Base-by-base conservation (phyloP, 129 eudicot species). In the Pulicaria dysenterica region DNA sequence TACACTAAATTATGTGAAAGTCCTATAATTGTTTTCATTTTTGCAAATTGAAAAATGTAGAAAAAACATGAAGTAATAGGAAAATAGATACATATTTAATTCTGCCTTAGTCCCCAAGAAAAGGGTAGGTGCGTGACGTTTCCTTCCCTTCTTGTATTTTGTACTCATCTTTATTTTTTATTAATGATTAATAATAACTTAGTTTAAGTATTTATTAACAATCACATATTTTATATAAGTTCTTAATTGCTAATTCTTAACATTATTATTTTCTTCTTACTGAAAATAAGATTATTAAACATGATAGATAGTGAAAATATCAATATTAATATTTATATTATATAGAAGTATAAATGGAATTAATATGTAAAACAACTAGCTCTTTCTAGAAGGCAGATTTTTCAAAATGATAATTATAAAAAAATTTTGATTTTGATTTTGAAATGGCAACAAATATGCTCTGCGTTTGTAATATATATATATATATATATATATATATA, bases 351-450 rank as follows among this genome's bases (percentile, higher is more conserved):
- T 19, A 31, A 7, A n/a, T 9, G 34, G 6, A 67, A 34, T 36
- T 47, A 13, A 14, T 13, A 19, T 64, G 51, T 31, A 59, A 59
- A 72, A 45, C 46, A 59, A 73, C 40, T 46, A 45, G 77, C 12
- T 40, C 49, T 34, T 58, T 73, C 77, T 48, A 73, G 69, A 73
- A 58, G 7, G 43, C 40, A 31, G 15, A 72, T 44, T 44, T 72
- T 58, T 44, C 43, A 19, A 56, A 31, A 68, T 6, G 2, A 1
- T 24, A 24, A 24, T 24, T 0, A 24, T 24, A 24, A 24, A 24
- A 24, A 24, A 24, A n/a, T 68, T 24, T 68, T n/a, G n/a, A n/a
- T n/a, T 50, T 47, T n/a, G 7, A 36, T 36, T 13, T 7, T 4
- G 40, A 58, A 57, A 42, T 11, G 68, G 34, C n/a, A n/a, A n/a